These are phyloP conservation scores for Phyllosticta paracitricarpa DNA, from an alignment of 2,329 filamentous ascomycete genomes.

Conservation along the genomic window DNA sequence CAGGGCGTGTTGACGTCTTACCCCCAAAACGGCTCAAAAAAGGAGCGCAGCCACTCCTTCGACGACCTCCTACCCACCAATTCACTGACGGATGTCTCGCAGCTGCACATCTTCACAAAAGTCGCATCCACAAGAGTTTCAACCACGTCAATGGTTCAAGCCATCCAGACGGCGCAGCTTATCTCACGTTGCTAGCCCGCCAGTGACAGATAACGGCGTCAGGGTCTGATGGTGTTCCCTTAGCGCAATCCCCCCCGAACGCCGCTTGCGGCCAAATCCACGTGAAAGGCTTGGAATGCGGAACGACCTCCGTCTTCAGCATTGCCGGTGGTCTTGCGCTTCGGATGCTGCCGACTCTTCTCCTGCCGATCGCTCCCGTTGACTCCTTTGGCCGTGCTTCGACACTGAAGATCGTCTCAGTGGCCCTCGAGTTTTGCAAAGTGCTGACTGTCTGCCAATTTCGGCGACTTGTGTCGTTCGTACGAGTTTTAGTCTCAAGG, in stretches of 20 bases:
- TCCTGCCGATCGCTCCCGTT: background rate
- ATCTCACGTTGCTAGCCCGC: background rate
- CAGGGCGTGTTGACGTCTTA: too few relatives aligned
- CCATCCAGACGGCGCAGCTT: background rate
- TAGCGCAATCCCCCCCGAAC: background rate
- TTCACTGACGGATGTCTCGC: background rate
- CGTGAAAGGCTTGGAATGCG: background rate
- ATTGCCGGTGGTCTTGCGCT: background rate
- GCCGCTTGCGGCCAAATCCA: background rate
- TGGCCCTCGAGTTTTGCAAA: too few relatives aligned
- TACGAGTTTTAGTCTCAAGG: too few relatives aligned
- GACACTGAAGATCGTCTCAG: background rate
- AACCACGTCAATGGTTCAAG: background rate
- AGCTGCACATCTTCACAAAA: background rate
- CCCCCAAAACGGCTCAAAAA: background rate
- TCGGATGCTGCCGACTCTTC: background rate
- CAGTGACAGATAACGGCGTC: background rate
- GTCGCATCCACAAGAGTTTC: background rate
- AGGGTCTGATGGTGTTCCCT: background rate
- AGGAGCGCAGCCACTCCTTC: background rate
- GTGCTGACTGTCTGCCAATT: too few relatives aligned
- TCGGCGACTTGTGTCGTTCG: too few relatives aligned
- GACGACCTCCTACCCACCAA: background rate
- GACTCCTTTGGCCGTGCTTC: background rate
- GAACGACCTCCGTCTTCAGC: background rate